Percentiles rank a stretch among this genome's conserved stretches.
Evolutionary conservation across 345 rosid genomes (phyloP).

Genomic region (Crucihimalaya himalaica): DNA sequence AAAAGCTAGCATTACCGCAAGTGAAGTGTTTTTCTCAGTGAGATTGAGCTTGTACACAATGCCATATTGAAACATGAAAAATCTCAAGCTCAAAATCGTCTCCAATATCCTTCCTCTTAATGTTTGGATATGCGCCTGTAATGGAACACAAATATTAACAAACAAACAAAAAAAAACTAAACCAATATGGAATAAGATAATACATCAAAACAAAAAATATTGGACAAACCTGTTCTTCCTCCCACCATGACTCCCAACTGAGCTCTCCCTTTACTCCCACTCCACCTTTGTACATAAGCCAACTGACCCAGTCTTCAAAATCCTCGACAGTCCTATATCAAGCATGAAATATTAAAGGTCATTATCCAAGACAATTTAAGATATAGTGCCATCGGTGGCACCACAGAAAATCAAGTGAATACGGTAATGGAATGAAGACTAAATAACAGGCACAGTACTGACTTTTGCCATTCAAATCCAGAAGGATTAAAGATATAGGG

Average conservation of each 20-base stretch:
- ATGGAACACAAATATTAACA: constrained; percentile 22
- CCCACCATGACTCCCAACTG: constrained; percentile 99
- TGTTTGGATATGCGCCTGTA: constrained; percentile 90
- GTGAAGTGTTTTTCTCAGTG: constrained; percentile 66
- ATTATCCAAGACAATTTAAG: not conserved
- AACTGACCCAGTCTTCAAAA: constrained; percentile 94
- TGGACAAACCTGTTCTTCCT: constrained; percentile 83
- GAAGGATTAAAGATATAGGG: constrained; percentile 99
- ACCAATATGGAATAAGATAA: not conserved
- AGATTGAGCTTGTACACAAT: constrained; percentile 89
- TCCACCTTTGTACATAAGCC: constrained; percentile 99
- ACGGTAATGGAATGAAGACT: constrained; percentile 14
- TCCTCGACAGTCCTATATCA: constrained; percentile 89
- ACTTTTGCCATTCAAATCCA: constrained; percentile 99
- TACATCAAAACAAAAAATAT: constrained; percentile 4
- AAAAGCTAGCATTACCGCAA: constrained; percentile 59
- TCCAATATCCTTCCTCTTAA: constrained; percentile 90
- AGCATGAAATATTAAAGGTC: constrained; percentile 10
- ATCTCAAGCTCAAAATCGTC: constrained; percentile 84
- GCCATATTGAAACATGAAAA: constrained; percentile 92
- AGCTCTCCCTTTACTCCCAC: constrained; percentile 96
- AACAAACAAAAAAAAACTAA: not conserved
- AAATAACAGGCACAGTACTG: constrained; percentile 38
- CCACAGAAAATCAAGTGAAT: not conserved
- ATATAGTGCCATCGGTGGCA: constrained; percentile 14